phyloP scores from a whole-genome alignment of 257 asterid genomes.

The Agastache rugosa region DNA sequence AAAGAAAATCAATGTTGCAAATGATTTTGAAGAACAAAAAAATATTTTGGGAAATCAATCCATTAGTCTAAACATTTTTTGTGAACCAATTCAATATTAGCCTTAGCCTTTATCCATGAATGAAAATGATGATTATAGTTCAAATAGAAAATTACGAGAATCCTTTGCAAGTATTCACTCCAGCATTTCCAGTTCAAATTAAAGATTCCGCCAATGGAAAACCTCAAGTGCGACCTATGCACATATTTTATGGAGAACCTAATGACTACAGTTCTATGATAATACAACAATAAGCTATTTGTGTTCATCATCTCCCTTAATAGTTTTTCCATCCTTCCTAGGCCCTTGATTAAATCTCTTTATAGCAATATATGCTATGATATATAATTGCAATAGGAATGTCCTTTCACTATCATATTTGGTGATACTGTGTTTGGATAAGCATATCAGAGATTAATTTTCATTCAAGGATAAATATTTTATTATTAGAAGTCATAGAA shows the following conservation, averaged over 20 bases:
- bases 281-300: not conserved
- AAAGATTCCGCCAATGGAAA: not conserved
- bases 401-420: not conserved
- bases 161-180: not conserved
- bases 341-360: not conserved
- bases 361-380: not conserved
- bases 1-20: not conserved
- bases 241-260: not conserved
- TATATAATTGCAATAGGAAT: not conserved
- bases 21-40: not conserved
- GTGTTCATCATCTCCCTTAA: not conserved
- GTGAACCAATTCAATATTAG: not conserved
- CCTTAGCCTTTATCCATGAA: not conserved
- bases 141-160: not conserved
- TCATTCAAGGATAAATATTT: not conserved
- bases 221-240: not conserved
- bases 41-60: too few relatives aligned
- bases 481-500: not conserved
- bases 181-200: not conserved
- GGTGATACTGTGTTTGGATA: not conserved
- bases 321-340: not conserved
- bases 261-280: too few relatives aligned
- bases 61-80: too few relatives aligned
- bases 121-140: not conserved
- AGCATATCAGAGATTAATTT: not conserved